Evolutionary conservation across 129 eudicot species (phyloP).

Genomic region (Sambucus nigra): DNA sequence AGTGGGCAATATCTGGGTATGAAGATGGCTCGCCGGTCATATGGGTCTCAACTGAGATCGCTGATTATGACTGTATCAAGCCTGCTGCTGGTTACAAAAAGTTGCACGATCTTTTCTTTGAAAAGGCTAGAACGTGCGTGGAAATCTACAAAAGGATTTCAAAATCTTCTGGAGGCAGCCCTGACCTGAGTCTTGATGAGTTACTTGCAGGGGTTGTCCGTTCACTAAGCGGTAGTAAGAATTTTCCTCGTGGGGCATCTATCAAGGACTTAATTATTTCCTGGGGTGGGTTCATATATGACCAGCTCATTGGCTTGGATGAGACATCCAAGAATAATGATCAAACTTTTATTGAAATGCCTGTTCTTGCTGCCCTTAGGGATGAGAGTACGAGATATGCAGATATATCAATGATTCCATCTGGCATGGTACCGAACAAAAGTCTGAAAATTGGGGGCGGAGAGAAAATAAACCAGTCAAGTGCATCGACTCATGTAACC

Average conservation of each 20-base stretch:
- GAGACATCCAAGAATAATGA: conserved; percentile 38
- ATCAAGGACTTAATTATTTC: conserved; percentile 52
- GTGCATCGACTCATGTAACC: too few species aligned
- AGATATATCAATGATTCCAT: conserved; percentile 7
- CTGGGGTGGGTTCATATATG: conserved; percentile 59
- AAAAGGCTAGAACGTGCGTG: conserved; percentile 54
- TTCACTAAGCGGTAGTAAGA: conserved; percentile 48
- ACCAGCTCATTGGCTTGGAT: conserved; percentile 67
- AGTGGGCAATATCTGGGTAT: conserved; percentile 72
- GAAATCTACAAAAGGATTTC: conserved; percentile 57
- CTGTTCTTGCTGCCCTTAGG: conserved; percentile 50
- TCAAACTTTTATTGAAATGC: conserved; percentile 35
- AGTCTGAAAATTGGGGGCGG: conserved; percentile 23
- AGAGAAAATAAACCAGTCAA: conserved; percentile 18
- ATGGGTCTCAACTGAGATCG: conserved; percentile 74
- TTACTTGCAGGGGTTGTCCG: conserved; percentile 56
- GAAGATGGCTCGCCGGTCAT: conserved; percentile 70
- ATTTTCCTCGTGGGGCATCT: conserved; percentile 46
- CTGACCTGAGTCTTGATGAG: conserved; percentile 50
- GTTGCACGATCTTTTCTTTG: conserved; percentile 44
- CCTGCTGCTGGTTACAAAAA: conserved; percentile 53
- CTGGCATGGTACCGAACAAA: too few species aligned
- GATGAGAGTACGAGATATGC: conserved; percentile 39
- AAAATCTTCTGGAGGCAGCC: conserved; percentile 53
- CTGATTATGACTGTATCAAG: conserved; percentile 67